A percentile compares a stretch with the other conserved stretches of the same genome.
These are phyloP conservation scores for Trichoderma sp. DNA, from an alignment of 2,329 filamentous ascomycete species.

Conservation along the genomic window DNA sequence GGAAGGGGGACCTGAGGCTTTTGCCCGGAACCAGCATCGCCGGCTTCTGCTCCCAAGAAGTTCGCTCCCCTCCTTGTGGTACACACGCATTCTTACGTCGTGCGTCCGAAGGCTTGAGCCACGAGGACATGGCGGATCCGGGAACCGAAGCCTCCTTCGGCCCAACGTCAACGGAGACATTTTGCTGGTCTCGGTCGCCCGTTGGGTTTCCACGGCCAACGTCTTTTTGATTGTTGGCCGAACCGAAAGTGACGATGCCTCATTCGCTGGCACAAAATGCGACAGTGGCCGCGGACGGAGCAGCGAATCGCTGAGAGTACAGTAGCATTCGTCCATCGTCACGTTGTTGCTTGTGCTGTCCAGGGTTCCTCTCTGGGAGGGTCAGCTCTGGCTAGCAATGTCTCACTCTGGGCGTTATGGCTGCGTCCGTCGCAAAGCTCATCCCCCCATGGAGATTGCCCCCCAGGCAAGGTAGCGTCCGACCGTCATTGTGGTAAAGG, in stretches of 20 bases:
- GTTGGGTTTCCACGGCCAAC: not conserved
- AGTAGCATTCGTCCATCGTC: slow-evolving; percentile 13
- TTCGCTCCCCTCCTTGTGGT: not conserved
- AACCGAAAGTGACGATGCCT: not conserved
- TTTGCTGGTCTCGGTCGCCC: slow-evolving; percentile 8
- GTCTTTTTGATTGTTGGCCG: not conserved
- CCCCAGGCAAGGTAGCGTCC: slow-evolving; percentile 5
- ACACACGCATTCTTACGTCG: not conserved
- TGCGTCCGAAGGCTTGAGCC: not conserved
- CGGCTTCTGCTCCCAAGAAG: not conserved
- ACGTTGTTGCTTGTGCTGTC: not conserved
- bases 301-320: not conserved
- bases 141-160: not conserved
- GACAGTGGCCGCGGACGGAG: not conserved
- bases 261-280: slow-evolving; percentile 2
- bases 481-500: slow-evolving; percentile 5
- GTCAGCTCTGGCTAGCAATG: slow-evolving; percentile 22
- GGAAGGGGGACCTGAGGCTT: not conserved
- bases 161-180: not conserved
- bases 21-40: slow-evolving; percentile 17
- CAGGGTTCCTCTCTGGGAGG: not conserved
- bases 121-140: slow-evolving; percentile 16
- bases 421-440: slow-evolving; percentile 30
- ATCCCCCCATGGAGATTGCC: slow-evolving; percentile 1
- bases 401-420: slow-evolving; percentile 25